A percentile compares a stretch with the other conserved stretches of the same genome.
phyloP scores from a whole-genome alignment of 768 basidiomycete genomes.

The Gyrodon lividus region DNA sequence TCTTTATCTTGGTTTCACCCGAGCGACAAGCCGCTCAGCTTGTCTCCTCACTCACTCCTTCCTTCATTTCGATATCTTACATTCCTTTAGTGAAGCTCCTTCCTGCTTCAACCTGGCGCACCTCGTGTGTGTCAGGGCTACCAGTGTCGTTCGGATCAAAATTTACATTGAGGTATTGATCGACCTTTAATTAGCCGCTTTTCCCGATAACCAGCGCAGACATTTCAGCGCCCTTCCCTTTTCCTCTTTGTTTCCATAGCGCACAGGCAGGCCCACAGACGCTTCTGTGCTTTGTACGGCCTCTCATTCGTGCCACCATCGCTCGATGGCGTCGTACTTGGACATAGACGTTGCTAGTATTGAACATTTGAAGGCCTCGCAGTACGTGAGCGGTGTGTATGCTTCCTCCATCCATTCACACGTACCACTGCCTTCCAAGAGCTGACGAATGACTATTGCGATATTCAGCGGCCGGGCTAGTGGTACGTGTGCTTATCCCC shows the following conservation, averaged over 20 bases:
- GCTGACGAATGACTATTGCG: constrained; percentile 2
- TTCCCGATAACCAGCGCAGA: background rate
- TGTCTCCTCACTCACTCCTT: background rate
- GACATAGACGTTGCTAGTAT: constrained; percentile 6
- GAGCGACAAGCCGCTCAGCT: background rate
- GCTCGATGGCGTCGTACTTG: constrained; percentile 7
- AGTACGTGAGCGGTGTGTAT: constrained; percentile 27
- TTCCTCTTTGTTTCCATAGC: background rate
- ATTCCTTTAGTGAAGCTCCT: background rate
- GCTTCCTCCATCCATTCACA: background rate
- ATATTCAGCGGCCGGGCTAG: constrained; percentile 22
- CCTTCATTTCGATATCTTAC: background rate
- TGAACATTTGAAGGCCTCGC: constrained; percentile 10
- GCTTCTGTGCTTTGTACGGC: background rate
- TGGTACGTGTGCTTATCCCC: constrained; percentile 16
- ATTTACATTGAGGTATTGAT: constrained; percentile 1
- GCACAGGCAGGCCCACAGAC: background rate
- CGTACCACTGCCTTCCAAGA: background rate
- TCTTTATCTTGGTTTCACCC: too few species aligned
- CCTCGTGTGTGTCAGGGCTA: background rate
- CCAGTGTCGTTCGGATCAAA: constrained; percentile 11
- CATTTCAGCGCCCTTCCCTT: background rate
- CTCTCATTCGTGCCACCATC: background rate
- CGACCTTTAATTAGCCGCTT: constrained; percentile 13
- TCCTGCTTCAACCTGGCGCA: background rate